These are phyloP conservation scores for Globisporangium nagaii DNA, from an alignment of 352 stramenopile species.

Conservation along the genomic window DNA sequence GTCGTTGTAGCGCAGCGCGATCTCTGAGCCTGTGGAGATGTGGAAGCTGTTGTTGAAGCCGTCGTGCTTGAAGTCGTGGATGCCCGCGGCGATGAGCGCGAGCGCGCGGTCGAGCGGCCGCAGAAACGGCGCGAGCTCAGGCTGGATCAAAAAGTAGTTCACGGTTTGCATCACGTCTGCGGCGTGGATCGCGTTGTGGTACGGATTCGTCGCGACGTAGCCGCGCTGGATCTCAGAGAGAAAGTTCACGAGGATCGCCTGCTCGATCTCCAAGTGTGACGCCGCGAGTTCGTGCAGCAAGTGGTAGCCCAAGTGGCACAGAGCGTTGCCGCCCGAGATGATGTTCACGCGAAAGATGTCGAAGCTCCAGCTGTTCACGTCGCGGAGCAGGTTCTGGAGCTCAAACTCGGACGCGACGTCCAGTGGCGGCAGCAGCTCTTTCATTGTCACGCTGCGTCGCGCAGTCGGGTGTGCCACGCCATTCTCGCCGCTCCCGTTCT, in stretches of 20 bases:
- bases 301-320: slow-evolving; percentile 75
- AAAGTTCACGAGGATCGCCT: slow-evolving; percentile 61
- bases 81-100: slow-evolving; percentile 67
- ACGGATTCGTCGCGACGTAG: slow-evolving; percentile 79
- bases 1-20: slow-evolving; percentile 88
- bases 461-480: not conserved
- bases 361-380: slow-evolving; percentile 58
- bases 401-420: slow-evolving; percentile 64
- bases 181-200: slow-evolving; percentile 88
- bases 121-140: slow-evolving; percentile 66
- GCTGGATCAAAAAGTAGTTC: slow-evolving; percentile 81
- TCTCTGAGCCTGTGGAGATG: slow-evolving; percentile 80
- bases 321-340: slow-evolving; percentile 61
- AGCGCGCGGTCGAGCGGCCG: slow-evolving; percentile 69
- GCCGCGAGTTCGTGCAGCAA: slow-evolving; percentile 59
- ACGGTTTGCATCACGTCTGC: slow-evolving; percentile 88
- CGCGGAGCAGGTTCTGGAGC: slow-evolving; percentile 57
- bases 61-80: slow-evolving; percentile 90
- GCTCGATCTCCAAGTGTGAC: slow-evolving; percentile 60
- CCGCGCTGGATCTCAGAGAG: slow-evolving; percentile 79
- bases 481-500: slow-evolving; percentile 9
- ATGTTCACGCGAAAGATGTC: slow-evolving; percentile 72
- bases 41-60: slow-evolving; percentile 90
- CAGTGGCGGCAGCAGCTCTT: slow-evolving; percentile 49
- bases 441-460: slow-evolving; percentile 43